Evolutionary conservation across 352 stramenopile species (phyloP).

Genomic region (Globisporangium iwayamae): DNA sequence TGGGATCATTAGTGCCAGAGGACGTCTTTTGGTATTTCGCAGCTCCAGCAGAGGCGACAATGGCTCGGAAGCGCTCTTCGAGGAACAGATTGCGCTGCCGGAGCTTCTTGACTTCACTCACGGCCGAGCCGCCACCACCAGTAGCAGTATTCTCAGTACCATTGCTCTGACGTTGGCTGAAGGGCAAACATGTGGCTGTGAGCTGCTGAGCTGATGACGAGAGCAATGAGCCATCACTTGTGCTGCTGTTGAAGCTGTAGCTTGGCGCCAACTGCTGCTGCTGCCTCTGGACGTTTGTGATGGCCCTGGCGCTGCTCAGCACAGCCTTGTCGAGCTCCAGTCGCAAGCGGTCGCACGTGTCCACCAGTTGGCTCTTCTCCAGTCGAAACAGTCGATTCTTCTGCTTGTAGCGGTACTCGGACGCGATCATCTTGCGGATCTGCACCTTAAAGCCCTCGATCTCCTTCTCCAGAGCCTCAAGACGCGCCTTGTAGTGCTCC

Average conservation of each 20-base stretch:
- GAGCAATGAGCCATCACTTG: neutral
- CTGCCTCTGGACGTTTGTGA: slow-evolving; percentile 20
- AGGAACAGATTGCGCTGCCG: slow-evolving; percentile 56
- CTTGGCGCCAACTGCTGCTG: neutral
- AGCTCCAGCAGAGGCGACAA: neutral
- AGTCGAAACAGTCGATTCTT: slow-evolving; percentile 48
- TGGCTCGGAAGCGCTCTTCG: slow-evolving; percentile 54
- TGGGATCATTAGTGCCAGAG: neutral
- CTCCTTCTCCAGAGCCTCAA: slow-evolving; percentile 50
- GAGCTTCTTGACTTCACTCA: slow-evolving; percentile 50
- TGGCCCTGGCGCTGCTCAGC: slow-evolving; percentile 29
- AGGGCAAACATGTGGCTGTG: neutral
- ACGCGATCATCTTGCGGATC: slow-evolving; percentile 79
- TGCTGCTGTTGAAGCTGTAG: neutral
- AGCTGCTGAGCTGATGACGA: neutral
- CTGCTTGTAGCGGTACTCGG: slow-evolving; percentile 71
- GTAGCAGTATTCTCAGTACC: neutral
- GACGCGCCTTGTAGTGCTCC: slow-evolving; percentile 49
- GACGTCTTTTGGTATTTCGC: neutral
- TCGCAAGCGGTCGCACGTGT: slow-evolving; percentile 42
- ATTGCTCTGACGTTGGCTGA: neutral
- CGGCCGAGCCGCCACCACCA: slow-evolving; percentile 1
- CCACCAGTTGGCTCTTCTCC: slow-evolving; percentile 49
- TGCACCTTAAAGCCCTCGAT: slow-evolving; percentile 61
- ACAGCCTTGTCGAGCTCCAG: slow-evolving; percentile 42